Percentiles rank a stretch among this genome's conserved stretches.
These are phyloP conservation scores for Botrytis medusae DNA, from an alignment of 2,329 filamentous ascomycete species.

Conservation along the genomic window DNA sequence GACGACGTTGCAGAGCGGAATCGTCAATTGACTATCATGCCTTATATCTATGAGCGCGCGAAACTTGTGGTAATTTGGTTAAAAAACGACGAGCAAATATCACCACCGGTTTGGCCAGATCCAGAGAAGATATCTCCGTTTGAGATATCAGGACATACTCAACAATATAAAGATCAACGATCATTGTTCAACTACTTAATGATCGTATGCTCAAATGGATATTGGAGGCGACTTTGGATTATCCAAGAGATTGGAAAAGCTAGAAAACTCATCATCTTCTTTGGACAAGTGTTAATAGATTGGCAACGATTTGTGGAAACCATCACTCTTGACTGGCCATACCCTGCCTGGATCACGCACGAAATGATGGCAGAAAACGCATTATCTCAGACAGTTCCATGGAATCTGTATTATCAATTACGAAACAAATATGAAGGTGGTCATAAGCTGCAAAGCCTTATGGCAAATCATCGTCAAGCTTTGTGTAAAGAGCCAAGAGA, in stretches of 20 bases:
- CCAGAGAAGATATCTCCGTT: not conserved
- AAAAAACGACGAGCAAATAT: not conserved
- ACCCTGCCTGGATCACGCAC: not conserved
- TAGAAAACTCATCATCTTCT: conserved; percentile 32
- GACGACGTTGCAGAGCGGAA: conserved; percentile 22
- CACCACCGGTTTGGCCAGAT: not conserved
- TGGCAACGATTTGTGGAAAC: conserved; percentile 19
- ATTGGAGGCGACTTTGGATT: conserved; percentile 35
- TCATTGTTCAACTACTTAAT: not conserved
- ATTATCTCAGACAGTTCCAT: conserved; percentile 20
- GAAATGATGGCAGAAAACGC: not conserved
- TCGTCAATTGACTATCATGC: conserved; percentile 24
- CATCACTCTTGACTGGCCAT: not conserved
- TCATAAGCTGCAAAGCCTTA: conserved; percentile 30
- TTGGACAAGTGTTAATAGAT: conserved; percentile 25
- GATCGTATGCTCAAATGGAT: conserved; percentile 27
- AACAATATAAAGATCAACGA: not conserved
- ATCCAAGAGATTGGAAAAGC: conserved; percentile 38
- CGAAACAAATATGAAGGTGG: conserved; percentile 22
- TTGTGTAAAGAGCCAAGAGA: conserved; percentile 38
- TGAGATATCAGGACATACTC: not conserved
- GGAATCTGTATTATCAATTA: conserved; percentile 29
- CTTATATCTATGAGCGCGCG: conserved; percentile 23
- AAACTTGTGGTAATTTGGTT: conserved; percentile 24
- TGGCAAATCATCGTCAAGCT: conserved; percentile 32